These are phyloP conservation scores for Kwoniella bestiolae DNA, from an alignment of 768 basidiomycete genomes.

Conservation along the genomic window DNA sequence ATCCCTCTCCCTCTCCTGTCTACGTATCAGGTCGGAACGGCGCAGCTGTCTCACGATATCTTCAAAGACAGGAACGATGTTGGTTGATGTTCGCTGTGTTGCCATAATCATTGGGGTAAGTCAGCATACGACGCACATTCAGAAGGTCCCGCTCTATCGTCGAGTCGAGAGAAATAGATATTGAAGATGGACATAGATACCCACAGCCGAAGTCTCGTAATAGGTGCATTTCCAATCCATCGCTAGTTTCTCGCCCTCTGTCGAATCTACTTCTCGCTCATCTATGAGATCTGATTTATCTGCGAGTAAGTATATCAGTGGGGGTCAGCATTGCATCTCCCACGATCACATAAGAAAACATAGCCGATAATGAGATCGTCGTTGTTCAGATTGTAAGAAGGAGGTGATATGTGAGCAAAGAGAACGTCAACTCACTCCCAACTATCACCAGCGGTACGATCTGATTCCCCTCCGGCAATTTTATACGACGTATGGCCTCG, in stretches of 20 bases:
- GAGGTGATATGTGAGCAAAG: too few relatives aligned
- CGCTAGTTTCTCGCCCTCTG: slow-evolving; percentile 35
- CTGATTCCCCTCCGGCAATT: slow-evolving; percentile 63
- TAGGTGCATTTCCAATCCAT: slow-evolving; percentile 31
- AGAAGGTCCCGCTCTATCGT: too few relatives aligned
- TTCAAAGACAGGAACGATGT: slow-evolving; percentile 15
- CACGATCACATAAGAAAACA: too few relatives aligned
- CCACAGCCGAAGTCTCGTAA: slow-evolving; percentile 43
- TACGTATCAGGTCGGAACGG: background rate
- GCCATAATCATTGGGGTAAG: background rate
- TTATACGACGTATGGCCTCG: slow-evolving; percentile 79
- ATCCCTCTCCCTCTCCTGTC: slow-evolving; percentile 12
- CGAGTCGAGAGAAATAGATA: too few relatives aligned
- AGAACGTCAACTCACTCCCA: slow-evolving; percentile 66
- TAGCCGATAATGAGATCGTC: too few relatives aligned
- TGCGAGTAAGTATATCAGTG: background rate
- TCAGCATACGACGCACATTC: background rate
- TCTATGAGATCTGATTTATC: slow-evolving; percentile 69
- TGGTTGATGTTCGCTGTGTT: slow-evolving; percentile 16
- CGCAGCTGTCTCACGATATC: slow-evolving; percentile 29
- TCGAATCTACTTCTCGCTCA: slow-evolving; percentile 74
- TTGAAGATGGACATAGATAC: too few relatives aligned
- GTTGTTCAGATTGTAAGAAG: too few relatives aligned
- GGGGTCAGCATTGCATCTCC: too few relatives aligned
- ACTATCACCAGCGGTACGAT: slow-evolving; percentile 80